Base-by-base conservation (phyloP, 306 rosid species). In the Senna siamea region DNA sequence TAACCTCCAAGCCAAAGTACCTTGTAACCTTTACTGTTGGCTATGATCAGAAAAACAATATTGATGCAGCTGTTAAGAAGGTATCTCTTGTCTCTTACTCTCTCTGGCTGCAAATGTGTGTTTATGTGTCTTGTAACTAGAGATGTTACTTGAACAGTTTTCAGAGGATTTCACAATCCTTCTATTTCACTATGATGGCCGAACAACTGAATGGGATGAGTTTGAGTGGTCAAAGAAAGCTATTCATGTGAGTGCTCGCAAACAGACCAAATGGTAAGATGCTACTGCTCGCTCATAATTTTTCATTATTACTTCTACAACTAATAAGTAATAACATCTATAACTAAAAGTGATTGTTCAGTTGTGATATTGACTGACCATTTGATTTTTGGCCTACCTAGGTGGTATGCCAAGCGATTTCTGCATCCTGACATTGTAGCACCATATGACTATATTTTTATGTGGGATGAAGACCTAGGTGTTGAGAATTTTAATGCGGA, bases 331-430 rank as follows among this genome's bases (percentile, higher is more conserved):
- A n/a, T n/a, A n/a, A n/a, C n/a, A n/a, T 22, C 58, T 26, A 43
- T 19, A 58, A 46, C 52, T 64, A 38, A 22, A 78, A 51, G 69
- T 20, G 38, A 44, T 72, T 23, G 34, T 40, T 32, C 46, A 52
- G 44, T 60, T 81, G 58, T 66, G 50, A 70, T 43, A 64, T 66
- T 35, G 55, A 66, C 62, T 66, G 68, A 76, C 54, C 20, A 22
- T 67, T 13, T 30, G 4, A 6, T 63, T 50, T 52, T 75, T 66
- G 35, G 23, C 79, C 10, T 40, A 28, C 15, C 57, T 75, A 95
- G 99, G 99, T 95, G 99, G 99, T 95, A 92, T 75, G 97, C 98
- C 57, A 95, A 95, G 84, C 90, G 98, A 17, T 95, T 95, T 86
- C 79, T 95, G 86, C 99, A 95, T 88, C 99, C 98, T 19, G 96